Conservation (phyloP, 2,329 filamentous ascomycete species). For the Colletotrichum sp. region DNA sequence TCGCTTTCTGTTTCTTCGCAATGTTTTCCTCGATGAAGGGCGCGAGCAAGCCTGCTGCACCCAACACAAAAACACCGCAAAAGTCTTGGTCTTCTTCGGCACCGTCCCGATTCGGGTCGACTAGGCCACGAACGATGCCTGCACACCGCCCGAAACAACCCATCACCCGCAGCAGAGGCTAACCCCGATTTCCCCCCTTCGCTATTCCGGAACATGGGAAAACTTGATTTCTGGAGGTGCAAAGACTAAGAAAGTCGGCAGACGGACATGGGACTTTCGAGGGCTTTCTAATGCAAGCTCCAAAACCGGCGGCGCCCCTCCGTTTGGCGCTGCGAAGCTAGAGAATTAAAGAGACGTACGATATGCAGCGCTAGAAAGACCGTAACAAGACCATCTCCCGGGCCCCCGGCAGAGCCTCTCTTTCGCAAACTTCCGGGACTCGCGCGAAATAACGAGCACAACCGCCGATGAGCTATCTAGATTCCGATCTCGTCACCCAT, state of each 20-base stretch:
- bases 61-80: neutral
- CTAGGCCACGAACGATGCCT: neutral
- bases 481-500: conserved; percentile 10
- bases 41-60: neutral
- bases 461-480: conserved; percentile 8
- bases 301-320: neutral
- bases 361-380: neutral
- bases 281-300: neutral
- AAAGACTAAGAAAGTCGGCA: neutral
- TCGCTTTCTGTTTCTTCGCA: neutral
- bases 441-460: neutral
- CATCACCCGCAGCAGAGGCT: neutral
- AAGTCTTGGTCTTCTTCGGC: neutral
- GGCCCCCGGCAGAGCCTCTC: conserved; percentile 13
- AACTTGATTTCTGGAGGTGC: neutral
- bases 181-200: neutral
- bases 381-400: neutral
- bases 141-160: neutral
- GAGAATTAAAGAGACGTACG: neutral
- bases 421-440: neutral
- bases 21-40: neutral
- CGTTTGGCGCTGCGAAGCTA: neutral
- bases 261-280: neutral
- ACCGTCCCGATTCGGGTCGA: neutral
- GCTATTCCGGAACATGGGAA: neutral